Conservation (phyloP, 2,329 filamentous ascomycete genomes). For the Claviceps sorghi region DNA sequence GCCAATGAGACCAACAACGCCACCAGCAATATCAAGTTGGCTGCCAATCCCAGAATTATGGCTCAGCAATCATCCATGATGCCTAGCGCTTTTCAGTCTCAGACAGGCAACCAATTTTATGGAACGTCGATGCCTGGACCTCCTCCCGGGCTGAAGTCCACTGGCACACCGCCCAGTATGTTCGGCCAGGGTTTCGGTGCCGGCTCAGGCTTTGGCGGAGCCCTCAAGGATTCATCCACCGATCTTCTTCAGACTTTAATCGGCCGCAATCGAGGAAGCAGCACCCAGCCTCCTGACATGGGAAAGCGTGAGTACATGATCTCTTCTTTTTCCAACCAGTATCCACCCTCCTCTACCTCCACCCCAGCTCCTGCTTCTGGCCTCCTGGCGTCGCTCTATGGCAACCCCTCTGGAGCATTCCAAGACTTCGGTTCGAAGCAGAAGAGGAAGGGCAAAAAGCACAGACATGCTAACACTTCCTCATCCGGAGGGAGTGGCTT, state of each 20-base stretch:
- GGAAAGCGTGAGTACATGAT: constrained; percentile 98
- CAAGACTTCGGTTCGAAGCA: constrained; percentile 91
- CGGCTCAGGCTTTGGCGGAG: constrained; percentile 49
- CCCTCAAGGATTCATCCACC: constrained; percentile 54
- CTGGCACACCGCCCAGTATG: constrained; percentile 86
- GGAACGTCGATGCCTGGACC: constrained; percentile 77
- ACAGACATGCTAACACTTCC: constrained; percentile 99
- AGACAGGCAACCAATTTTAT: constrained; percentile 59
- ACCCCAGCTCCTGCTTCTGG: constrained; percentile 79
- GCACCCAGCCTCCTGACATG: constrained; percentile 62
- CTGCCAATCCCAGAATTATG: constrained; percentile 68
- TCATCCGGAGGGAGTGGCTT: constrained; percentile 97
- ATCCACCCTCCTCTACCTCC: constrained; percentile 66
- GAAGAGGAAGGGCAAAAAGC: constrained; percentile 99
- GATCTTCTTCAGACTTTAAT: constrained; percentile 67
- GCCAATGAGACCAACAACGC: constrained; percentile 52
- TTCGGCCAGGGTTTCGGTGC: constrained; percentile 77
- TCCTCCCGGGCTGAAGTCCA: constrained; percentile 87
- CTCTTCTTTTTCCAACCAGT: constrained; percentile 82
- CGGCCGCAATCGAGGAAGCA: constrained; percentile 52
- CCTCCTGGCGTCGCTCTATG: constrained; percentile 85
- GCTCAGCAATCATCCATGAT: constrained; percentile 81
- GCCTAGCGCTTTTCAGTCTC: constrained; percentile 47
- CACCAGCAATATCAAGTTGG: constrained; percentile 51
- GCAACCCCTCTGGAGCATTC: constrained; percentile 69